Base-by-base conservation (phyloP, 2,329 filamentous ascomycete species). In the Canariomyces notabilis region DNA sequence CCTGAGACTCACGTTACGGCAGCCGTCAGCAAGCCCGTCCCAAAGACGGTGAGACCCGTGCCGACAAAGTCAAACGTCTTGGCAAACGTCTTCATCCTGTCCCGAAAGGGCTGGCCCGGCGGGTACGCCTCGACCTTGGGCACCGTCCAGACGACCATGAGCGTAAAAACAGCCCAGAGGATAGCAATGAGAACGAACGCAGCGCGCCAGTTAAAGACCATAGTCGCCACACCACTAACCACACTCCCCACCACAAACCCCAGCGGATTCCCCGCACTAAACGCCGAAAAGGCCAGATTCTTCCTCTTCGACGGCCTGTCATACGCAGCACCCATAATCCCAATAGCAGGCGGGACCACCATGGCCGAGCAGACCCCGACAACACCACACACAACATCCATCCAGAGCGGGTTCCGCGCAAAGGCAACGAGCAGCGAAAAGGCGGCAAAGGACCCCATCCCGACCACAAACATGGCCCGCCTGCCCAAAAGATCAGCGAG, bases 401-500 rank as follows among this genome's bases (percentile, higher is more conserved):
- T 68, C 42, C 74, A 73, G 43, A 82, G 74, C 0, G 78, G 72
- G 29, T 73, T 73, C 42, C 74, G 73, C 4, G 78, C 70, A 58
- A 85, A 85, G 2, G 80, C 79, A 0, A 79, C 73, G 2, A 76
- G 70, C 29, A 85, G 63, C 2, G 74, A 67, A 50, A 80, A 74
- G 19, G 79, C 62, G 3, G 75, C 72, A 59, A 83, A 83, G 16
- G 77, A 69, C 14, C 71, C 72, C 67, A 85, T 74, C 37, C 79
- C 81, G 8, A 65, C 62, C 15, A 84, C 71, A 57, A 85, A 80
- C 59, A 85, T 70, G 0, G 65, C 54, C 54, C 79, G 80, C 26
- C 81, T 73, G n/a, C 81, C 82, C 38, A 85, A 79, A 36, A 84
- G 67, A 58, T 86, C 82, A 2, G 82, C 80, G 6, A 84, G 65